A percentile compares a stretch with the other conserved stretches of the same genome.
phyloP scores from a whole-genome alignment of 2,329 filamentous ascomycete species.

The Gaeumannomyces sp. region DNA sequence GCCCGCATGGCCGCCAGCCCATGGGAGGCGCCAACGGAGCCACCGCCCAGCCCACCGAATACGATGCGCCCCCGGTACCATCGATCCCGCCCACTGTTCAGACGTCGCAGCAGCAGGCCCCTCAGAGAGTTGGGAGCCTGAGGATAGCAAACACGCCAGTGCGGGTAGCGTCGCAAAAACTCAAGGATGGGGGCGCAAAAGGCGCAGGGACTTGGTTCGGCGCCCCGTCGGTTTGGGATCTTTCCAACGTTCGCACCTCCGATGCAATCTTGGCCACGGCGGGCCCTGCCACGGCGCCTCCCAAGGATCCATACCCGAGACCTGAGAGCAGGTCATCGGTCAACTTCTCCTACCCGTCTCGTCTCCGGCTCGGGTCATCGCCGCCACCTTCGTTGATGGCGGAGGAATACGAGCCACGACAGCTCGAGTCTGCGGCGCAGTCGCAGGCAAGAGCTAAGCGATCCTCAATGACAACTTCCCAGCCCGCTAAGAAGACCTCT shows the following conservation, averaged over 20 bases:
- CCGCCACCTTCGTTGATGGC: constrained; percentile 10
- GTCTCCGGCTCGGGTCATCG: constrained; percentile 32
- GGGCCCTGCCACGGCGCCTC: constrained; percentile 18
- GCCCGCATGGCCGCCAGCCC: constrained; percentile 45
- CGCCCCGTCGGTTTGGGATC: constrained; percentile 35
- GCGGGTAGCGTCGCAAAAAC: constrained; percentile 47
- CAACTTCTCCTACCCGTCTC: constrained; percentile 54
- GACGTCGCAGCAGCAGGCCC: constrained; percentile 10
- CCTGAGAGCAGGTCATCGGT: constrained; percentile 45
- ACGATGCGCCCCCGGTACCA: constrained; percentile 3
- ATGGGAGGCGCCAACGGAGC: constrained; percentile 16
- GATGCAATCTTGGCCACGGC: constrained; percentile 33
- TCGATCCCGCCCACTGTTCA: constrained; percentile 6
- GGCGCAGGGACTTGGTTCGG: constrained; percentile 42
- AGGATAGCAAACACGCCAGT: constrained; percentile 38
- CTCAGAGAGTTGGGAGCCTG: constrained; percentile 29
- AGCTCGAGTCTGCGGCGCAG: constrained; percentile 9
- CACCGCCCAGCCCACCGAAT: constrained; percentile 54
- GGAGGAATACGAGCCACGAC: constrained; percentile 4
- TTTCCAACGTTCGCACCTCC: constrained; percentile 37
- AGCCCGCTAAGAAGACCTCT: constrained; percentile 19
- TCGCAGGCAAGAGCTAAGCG: constrained; percentile 8
- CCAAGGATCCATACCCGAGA: constrained; percentile 29
- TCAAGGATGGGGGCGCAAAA: constrained; percentile 27
- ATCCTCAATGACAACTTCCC: constrained; percentile 18